Evolutionary conservation across 441 rosid genomes (phyloP).

Genomic region (Flueggea neowawraea): DNA sequence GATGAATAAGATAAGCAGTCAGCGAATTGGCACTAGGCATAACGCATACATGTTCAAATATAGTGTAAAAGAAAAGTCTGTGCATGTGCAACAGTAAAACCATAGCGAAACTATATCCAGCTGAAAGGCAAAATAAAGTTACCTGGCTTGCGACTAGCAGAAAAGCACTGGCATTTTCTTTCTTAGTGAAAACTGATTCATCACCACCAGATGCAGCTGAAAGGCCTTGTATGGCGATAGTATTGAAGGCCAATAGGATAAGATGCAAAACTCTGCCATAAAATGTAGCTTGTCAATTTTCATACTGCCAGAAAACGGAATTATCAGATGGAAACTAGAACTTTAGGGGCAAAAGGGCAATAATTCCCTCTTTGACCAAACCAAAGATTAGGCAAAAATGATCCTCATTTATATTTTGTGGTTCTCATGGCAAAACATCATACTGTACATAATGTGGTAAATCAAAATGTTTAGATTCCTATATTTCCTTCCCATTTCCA

Average conservation of each 20-base stretch:
- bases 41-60: too few relatives aligned
- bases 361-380: too few relatives aligned
- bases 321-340: not conserved
- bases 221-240: conserved; percentile 46
- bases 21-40: too few relatives aligned
- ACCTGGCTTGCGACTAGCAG: conserved; percentile 93
- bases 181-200: conserved; percentile 48
- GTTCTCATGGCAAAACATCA: too few relatives aligned
- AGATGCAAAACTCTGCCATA: conserved; percentile 70
- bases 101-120: conserved; percentile 2
- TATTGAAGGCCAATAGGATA: conserved; percentile 57
- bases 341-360: too few relatives aligned
- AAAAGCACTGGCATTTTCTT: conserved; percentile 67
- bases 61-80: not conserved
- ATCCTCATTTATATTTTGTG: too few relatives aligned
- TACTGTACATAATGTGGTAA: too few relatives aligned
- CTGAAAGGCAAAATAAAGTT: not conserved
- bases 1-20: too few relatives aligned
- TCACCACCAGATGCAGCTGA: conserved; percentile 47
- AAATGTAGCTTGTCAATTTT: conserved; percentile 9
- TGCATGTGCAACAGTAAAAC: not conserved
- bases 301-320: not conserved
- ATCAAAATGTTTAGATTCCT: too few relatives aligned
- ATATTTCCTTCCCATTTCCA: too few relatives aligned
- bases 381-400: too few relatives aligned